Percentiles rank a stretch among this genome's conserved stretches.
These are phyloP conservation scores for Phytophthora pseudosyringae DNA, from an alignment of 352 stramenopile species.

Conservation along the genomic window DNA sequence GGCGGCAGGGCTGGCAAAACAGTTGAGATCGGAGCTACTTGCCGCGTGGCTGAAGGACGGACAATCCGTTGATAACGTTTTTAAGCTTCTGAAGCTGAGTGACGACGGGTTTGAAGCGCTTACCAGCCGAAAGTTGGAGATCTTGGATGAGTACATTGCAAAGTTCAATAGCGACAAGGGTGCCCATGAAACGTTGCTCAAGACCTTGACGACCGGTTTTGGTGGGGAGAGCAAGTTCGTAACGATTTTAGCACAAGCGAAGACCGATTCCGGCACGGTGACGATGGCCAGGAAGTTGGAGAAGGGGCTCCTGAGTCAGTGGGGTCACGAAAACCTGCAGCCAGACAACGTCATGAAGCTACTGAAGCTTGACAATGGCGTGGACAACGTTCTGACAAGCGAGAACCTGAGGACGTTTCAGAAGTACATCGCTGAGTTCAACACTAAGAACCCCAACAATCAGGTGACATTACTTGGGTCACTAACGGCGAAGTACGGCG, in stretches of 20 bases:
- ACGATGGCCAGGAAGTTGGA: neutral
- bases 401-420: slow-evolving; percentile 2
- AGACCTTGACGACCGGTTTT: slow-evolving; percentile 8
- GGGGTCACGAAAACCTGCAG: neutral
- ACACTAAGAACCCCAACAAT: neutral
- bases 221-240: slow-evolving; percentile 1
- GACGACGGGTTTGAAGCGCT: neutral
- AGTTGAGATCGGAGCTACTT: neutral
- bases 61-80: neutral
- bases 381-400: slow-evolving; percentile 1
- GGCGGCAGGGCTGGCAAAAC: neutral
- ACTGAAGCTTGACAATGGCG: slow-evolving; percentile 1
- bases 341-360: neutral
- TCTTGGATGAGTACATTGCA: slow-evolving; percentile 1
- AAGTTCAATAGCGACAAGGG: neutral
- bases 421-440: slow-evolving; percentile 8
- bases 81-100: neutral
- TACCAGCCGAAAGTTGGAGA: neutral
- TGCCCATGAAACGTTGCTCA: neutral
- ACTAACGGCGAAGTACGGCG: neutral
- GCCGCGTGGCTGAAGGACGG: neutral
- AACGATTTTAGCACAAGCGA: neutral
- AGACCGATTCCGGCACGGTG: neutral
- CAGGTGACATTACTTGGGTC: neutral
- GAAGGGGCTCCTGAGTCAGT: too few relatives aligned